Evolutionary conservation across 257 asterid genomes (phyloP), one percentile per base, ranked within the genome.

Genomic region (Buddleja alternifolia): DNA sequence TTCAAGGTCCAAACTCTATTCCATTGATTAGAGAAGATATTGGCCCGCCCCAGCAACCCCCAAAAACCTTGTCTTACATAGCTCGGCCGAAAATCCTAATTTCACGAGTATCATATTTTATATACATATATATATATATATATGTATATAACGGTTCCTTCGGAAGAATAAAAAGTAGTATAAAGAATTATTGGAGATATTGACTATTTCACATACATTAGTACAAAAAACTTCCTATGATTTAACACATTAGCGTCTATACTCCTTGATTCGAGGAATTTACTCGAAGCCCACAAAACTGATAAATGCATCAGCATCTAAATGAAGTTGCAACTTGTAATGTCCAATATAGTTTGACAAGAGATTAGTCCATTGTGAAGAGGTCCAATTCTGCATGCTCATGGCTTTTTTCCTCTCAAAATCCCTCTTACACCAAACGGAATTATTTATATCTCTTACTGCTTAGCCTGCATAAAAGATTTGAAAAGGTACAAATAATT

Each of bases 401-500:
- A 21, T 23, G 40, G 41, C 45, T 24, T 53, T 53, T 64, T 54
- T 54, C 44, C 40, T 32, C 55, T 5, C 46, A 17, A 29, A 15
- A 66, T 0, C 17, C 57, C 15, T 53, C 14, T 8, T 16, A 10
- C 50, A 36, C 46, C 23, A 37, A 34, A 59, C 16, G 21, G 47
- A 9, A 12, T 29, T 20, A 25, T 29, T 0, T 16, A 16, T 40
- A 17, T 42, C 73, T 37, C 48, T 39, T 41, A 78, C 77, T 78
- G 79, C 77, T 73, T 78, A 17, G 79, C 80, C 83, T 77, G 82
- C 76, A 77, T 0, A 63, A 32, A 2, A 50, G 23, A 6, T 21
- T 54, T 15, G 20, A 37, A 4, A 69, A 55, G 55, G 6, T 25
- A 57, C 12, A 45, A 25, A 63, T 6, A 7, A 25, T 59, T 51